Evolutionary conservation across 306 rosid species (phyloP), one percentile per base, ranked within the genome.

Genomic region (Sesbania bispinosa): DNA sequence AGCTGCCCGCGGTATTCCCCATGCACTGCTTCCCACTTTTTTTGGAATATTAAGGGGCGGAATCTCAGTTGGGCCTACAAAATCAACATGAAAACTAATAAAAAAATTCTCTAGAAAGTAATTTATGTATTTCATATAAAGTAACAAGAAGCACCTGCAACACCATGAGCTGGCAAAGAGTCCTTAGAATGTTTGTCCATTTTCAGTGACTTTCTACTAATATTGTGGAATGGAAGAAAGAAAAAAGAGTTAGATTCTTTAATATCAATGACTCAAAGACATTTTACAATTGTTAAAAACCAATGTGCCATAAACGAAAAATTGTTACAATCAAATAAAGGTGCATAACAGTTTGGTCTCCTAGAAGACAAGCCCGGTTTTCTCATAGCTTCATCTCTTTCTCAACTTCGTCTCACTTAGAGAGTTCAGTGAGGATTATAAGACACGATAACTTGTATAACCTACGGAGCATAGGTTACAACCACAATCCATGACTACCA

Each of bases 111-210:
- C 13, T 29, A 33, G 5, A 30, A 5, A 64, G 5, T 53, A 29
- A 73, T 73, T 62, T 24, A 32, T 35, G 47, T 7, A 20, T 58
- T 35, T 42, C 29, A 23, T 23, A 26, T 19, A 76, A 82, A 59
- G 50, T 39, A 62, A 59, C 74, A 68, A 63, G 67, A 59, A 7
- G 71, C 45, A 88, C 92, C 92, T 86, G 77, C 73, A 76, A 70
- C 63, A 76, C 79, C 76, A 38, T 19, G 77, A 50, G 80, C 83
- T 10, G 87, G 62, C 41, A 57, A 29, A 47, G 84, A 75, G 75
- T 81, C 81, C 75, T 80, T 67, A 2, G 60, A 69, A 77, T 61
- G 77, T 62, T 85, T 82, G 62, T 88, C 92, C 98, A 87, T 89
- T 64, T 63, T 52, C 50, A 48, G 58, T 63, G 74, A 73, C 71